phyloP scores from a whole-genome alignment of 208 protist genomes.

The Entamoeba moshkovskii region DNA sequence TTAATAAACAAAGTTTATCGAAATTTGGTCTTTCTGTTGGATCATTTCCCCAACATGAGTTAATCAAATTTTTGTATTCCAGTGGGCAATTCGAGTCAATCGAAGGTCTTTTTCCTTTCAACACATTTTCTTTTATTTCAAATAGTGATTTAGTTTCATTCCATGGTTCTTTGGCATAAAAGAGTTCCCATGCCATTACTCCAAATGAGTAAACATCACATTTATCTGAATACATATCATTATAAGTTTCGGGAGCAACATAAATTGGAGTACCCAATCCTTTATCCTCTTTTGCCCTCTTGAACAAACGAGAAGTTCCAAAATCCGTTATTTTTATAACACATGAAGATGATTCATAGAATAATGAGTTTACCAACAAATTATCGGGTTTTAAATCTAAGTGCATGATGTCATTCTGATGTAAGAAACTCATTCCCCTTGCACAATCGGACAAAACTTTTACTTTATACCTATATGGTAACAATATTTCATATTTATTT shows the following conservation, averaged over 20 bases:
- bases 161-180: not conserved
- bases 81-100: not conserved
- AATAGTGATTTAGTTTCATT: not conserved
- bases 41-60: not conserved
- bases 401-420: not conserved
- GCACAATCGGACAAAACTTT: not conserved
- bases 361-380: not conserved
- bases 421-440: not conserved
- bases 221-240: not conserved
- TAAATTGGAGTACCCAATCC: not conserved
- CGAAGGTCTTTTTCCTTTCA: not conserved
- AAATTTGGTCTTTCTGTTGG: not conserved
- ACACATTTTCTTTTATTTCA: not conserved
- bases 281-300: not conserved
- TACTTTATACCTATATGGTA: not conserved
- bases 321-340: not conserved
- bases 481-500: not conserved
- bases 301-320: not conserved
- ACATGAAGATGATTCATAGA: not conserved
- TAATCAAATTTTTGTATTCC: not conserved
- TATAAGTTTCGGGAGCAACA: not conserved
- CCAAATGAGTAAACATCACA: slow-evolving; percentile 1
- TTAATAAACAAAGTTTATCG: not conserved
- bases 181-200: not conserved
- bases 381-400: not conserved